These are phyloP conservation scores for Peronospora tabacina DNA, from an alignment of 352 stramenopile genomes.

Conservation along the genomic window DNA sequence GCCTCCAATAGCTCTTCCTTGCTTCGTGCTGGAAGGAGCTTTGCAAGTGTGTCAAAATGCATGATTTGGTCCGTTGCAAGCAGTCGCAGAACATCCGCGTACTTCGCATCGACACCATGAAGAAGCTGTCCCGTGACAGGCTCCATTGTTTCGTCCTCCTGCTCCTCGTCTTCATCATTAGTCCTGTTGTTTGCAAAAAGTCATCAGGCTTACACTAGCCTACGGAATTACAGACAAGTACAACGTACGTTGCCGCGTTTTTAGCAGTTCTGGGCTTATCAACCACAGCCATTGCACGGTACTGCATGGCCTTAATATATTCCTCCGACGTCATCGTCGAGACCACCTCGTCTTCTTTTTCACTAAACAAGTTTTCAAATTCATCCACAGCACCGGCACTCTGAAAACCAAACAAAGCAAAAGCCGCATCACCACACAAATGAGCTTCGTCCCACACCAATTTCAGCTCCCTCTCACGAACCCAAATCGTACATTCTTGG, in stretches of 20 bases:
- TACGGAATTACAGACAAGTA: neutral
- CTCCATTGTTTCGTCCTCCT: slow-evolving; percentile 42
- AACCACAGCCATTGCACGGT: slow-evolving; percentile 34
- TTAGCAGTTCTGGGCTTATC: slow-evolving; percentile 20
- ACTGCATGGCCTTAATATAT: slow-evolving; percentile 72
- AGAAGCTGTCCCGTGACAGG: slow-evolving; percentile 19
- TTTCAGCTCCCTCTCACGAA: neutral
- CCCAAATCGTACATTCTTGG: slow-evolving; percentile 51
- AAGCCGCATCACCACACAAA: neutral
- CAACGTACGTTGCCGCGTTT: slow-evolving; percentile 22
- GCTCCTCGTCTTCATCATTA: slow-evolving; percentile 29
- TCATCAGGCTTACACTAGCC: neutral
- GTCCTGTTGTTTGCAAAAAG: slow-evolving; percentile 13
- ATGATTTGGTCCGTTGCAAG: slow-evolving; percentile 32
- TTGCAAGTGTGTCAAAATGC: slow-evolving; percentile 41
- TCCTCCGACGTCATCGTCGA: slow-evolving; percentile 58
- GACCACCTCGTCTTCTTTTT: slow-evolving; percentile 65
- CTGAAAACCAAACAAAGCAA: slow-evolving; percentile 8
- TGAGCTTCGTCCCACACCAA: slow-evolving; percentile 2
- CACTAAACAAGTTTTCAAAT: slow-evolving; percentile 81
- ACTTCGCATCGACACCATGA: slow-evolving; percentile 26
- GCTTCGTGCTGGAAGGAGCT: slow-evolving; percentile 30
- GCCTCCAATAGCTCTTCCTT: slow-evolving; percentile 37
- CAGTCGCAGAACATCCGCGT: slow-evolving; percentile 20
- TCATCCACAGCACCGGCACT: slow-evolving; percentile 45